A percentile compares a stretch with the other conserved stretches of the same genome.
These are phyloP conservation scores for Canavalia gladiata DNA, from an alignment of 306 rosid genomes.

Conservation along the genomic window DNA sequence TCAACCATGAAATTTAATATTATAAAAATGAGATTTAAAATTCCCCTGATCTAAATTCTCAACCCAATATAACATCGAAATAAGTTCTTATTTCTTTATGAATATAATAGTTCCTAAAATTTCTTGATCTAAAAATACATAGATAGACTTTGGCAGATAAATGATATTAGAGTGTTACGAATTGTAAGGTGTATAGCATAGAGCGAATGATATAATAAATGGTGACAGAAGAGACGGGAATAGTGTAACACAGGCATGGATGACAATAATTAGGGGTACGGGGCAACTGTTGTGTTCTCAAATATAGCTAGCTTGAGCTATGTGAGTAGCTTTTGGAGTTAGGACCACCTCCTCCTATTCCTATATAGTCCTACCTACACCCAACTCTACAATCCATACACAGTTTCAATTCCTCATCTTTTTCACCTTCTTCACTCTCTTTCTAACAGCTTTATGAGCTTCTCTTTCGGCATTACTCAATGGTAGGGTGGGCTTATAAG, in stretches of 20 bases:
- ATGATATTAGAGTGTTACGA: slow-evolving; percentile 24
- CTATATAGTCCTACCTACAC: slow-evolving; percentile 45
- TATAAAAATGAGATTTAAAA: neutral
- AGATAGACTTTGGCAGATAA: neutral
- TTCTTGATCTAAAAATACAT: no score
- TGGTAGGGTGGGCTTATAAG: slow-evolving; percentile 41
- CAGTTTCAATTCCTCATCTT: slow-evolving; percentile 39
- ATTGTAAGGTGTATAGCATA: neutral
- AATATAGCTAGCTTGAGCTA: slow-evolving; percentile 57
- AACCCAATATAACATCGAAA: neutral
- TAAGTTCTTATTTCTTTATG: neutral
- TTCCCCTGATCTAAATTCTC: neutral
- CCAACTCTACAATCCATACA: slow-evolving; percentile 40
- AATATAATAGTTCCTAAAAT: no score
- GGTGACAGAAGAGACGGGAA: slow-evolving; percentile 39
- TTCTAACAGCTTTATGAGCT: slow-evolving; percentile 53
- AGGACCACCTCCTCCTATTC: slow-evolving; percentile 53
- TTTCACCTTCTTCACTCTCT: neutral
- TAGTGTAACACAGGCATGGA: slow-evolving; percentile 33
- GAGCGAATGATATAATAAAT: slow-evolving; percentile 35
- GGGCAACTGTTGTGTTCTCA: slow-evolving; percentile 55
- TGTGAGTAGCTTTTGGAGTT: slow-evolving; percentile 37
- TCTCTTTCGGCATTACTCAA: slow-evolving; percentile 45
- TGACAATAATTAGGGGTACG: slow-evolving; percentile 53
- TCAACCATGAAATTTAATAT: neutral